Conservation (phyloP, 345 rosid species). For the Acer saccharum region DNA sequence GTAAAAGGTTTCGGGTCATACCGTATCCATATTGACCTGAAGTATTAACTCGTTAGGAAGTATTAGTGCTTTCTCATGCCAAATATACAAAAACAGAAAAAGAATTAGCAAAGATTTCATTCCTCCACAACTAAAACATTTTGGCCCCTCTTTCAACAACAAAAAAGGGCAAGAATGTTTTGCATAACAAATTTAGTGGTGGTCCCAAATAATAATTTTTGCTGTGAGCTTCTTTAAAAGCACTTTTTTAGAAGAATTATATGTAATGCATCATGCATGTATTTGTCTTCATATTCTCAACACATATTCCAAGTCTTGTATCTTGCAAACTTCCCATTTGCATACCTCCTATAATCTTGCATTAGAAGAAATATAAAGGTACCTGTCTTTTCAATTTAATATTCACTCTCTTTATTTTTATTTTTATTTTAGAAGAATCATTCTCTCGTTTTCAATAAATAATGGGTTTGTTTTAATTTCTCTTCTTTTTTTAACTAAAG, state of each 20-base stretch:
- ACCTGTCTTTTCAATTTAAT: slow-evolving; percentile 5
- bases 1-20: not conserved
- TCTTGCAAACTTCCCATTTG: not conserved
- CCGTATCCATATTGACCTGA: too few species aligned
- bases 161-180: slow-evolving; percentile 12
- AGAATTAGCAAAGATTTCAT: not conserved
- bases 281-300: slow-evolving; percentile 5
- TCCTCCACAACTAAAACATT: slow-evolving; percentile 1
- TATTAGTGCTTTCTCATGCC: too few species aligned
- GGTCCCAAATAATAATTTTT: not conserved
- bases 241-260: not conserved
- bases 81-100: not conserved
- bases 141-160: not conserved
- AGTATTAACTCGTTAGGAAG: too few species aligned
- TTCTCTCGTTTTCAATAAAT: not conserved
- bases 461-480: not conserved
- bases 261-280: not conserved
- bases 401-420: not conserved
- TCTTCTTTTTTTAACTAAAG: not conserved
- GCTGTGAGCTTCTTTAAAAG: not conserved
- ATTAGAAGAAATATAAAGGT: not conserved
- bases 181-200: not conserved
- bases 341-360: not conserved
- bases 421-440: not conserved
- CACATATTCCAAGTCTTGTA: slow-evolving; percentile 9